Base-by-base conservation (phyloP, 306 rosid genomes). In the Heteromeles arbutifolia region DNA sequence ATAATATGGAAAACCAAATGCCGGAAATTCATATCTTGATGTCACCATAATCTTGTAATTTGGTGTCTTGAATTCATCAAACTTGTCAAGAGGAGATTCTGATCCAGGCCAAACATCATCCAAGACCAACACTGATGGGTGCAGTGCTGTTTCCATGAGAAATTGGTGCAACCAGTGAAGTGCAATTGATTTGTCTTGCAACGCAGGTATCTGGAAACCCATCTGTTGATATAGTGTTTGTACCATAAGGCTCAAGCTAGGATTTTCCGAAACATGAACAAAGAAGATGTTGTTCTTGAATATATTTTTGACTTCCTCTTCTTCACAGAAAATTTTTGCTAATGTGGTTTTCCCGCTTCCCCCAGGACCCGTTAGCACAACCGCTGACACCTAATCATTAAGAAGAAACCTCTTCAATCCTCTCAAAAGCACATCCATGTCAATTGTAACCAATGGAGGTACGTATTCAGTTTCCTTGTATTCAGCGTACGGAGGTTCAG, bases 151-250 rank as follows among this genome's bases (percentile, higher is more conserved):
- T 5, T 4, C 1, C 17, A 0, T 31, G 29, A 71, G 4, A 32
- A 53, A 74, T 24, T 59, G 1, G 77, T 69, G 85, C 74, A 88
- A 72, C 50, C 79, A 74, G 43, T 70, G 3, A 24, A 73, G 6
- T 5, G 79, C 76, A 11, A 72, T 85, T 63, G 80, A 83, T 7
- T 79, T 86, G 17, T 57, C 73, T 73, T 77, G 86, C 71, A 82
- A 75, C 24, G 74, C 80, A 14, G 83, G 80, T 34, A 56, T 48
- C 4, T 9, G 43, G 43, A 17, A 21, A 37, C 59, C 74, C 11
- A 52, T 52, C 22, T 52, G 58, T 52, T 72, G 66, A 78, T 32
- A 79, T 57, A 90, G 56, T 32, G 72, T 72, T 65, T 58, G 74
- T 65, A 79, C 79, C 39, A 84, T 81, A 41, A 56, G 2, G 26